A percentile compares a stretch with the other conserved stretches of the same genome.
These are phyloP conservation scores for Colletotrichum lupini DNA, from an alignment of 2,329 filamentous ascomycete species.

Conservation along the genomic window DNA sequence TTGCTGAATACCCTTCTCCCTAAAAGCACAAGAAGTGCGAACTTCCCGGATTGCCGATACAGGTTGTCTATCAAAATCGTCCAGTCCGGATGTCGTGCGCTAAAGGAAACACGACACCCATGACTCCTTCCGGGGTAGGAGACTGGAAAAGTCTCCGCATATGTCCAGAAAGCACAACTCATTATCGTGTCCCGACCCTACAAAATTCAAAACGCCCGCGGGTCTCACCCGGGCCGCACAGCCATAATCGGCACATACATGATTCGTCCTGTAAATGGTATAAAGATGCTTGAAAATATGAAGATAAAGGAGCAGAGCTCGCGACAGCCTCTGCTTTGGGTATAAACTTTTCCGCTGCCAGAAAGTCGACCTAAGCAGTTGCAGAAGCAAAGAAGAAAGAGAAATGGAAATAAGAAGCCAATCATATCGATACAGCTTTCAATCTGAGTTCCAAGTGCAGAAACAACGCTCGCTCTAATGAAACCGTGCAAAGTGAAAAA, in stretches of 20 bases:
- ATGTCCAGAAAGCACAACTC: slow-evolving; percentile 23
- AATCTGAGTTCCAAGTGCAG: slow-evolving; percentile 38
- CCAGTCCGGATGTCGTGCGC: slow-evolving; percentile 18
- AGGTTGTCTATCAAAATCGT: slow-evolving; percentile 32
- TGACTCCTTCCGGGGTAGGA: slow-evolving; percentile 37
- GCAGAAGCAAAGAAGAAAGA: slow-evolving; percentile 40
- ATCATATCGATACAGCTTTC: slow-evolving; percentile 33
- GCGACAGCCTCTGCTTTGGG: slow-evolving; percentile 42
- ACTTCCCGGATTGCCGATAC: slow-evolving; percentile 32
- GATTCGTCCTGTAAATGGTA: slow-evolving; percentile 35
- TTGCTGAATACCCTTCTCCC: slow-evolving; percentile 18
- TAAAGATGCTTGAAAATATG: slow-evolving; percentile 30
- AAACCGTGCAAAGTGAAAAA: slow-evolving; percentile 37
- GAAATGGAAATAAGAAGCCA: slow-evolving; percentile 36
- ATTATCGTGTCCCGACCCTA: slow-evolving; percentile 24
- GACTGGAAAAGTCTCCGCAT: slow-evolving; percentile 39
- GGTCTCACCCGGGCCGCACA: neutral
- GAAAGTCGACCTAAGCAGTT: slow-evolving; percentile 42
- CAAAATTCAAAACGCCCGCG: neutral
- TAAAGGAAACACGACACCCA: slow-evolving; percentile 4
- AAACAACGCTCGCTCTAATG: slow-evolving; percentile 36
- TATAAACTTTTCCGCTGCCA: slow-evolving; percentile 49
- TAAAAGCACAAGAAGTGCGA: slow-evolving; percentile 34
- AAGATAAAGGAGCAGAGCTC: neutral
- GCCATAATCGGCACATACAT: slow-evolving; percentile 20